Evolutionary conservation across 2,329 filamentous ascomycete genomes (phyloP), one percentile per base, ranked within the genome.

Genomic region (Aureobasidium sp.): DNA sequence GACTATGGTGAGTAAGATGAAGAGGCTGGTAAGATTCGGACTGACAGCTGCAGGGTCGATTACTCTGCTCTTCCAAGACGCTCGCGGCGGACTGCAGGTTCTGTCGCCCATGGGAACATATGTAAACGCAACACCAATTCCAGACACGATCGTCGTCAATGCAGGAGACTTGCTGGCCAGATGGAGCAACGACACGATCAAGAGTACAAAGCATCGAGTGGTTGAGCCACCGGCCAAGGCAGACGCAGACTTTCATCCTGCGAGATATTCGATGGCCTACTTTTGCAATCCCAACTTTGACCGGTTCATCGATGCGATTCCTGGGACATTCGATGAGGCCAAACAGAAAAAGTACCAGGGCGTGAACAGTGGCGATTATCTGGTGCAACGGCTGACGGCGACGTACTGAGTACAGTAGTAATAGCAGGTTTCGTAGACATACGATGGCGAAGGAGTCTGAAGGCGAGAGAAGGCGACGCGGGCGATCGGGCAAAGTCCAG

Each of bases 111-210:
- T 83, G 44, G 69, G 69, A 42, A 84, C 81, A 0, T 96, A 92
- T 69, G 85, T 96, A 42, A 85, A 96, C 70, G 92, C 90, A 1
- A 90, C 84, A 7, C 91, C 92, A 0, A 93, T 96, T 64, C 80
- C 85, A 39, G 87, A 86, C 61, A 91, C 90, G 0, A 87, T 94
- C 44, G 90, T 97, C 12, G 84, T 96, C 66, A 97, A 97, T 70
- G 91, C 91, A 0, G 92, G 91, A 1, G 92, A 97, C 71, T 73
- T 97, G 67, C 78, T 97, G 55, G 87, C 90, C 1, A 81, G 91
- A 58, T 96, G 91, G 92, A 90, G 88, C 66, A 97, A 97, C 70
- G 90, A 95, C 70, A 88, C 84, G 5, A 96, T 97, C 76, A 91
- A 89, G 77, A 93, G 89, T 71, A 97, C 92, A 4, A 84, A 91